Base-by-base conservation (phyloP, 371 early-diverging fungal species). In the Mortierella sp. region DNA sequence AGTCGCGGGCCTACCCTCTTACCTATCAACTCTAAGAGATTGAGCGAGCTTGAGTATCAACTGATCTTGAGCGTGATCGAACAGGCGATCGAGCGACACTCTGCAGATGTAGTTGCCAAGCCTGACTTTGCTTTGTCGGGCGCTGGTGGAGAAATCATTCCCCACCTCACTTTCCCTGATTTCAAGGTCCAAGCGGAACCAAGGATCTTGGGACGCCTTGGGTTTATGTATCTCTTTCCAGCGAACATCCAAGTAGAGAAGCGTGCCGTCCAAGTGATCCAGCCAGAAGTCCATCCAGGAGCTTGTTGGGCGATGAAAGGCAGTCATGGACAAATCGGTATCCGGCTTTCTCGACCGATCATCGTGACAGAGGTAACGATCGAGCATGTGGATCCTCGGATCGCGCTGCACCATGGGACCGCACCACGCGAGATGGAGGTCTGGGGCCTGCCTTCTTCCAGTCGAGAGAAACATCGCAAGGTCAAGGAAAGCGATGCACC, bases 251-350 rank as follows among this genome's bases (percentile, higher is more conserved):
- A 58, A 39, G 38, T 39, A 4, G 38, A 45, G n/a, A 43, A 14
- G n/a, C 1, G 28, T 19, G 87, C 89, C 1, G 55, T 79, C 8
- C 74, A 76, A 18, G 83, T 81, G 1, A 72, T 91, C 24, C 76
- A 81, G 23, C 86, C 88, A 5, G 72, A 72, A 23, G 79, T 81
- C 27, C 74, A 83, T 16, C 71, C 85, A 4, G 92, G 91, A 13
- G 82, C 89, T 54, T 92, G 93, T 67, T 93, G 93, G 93, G 85
- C 91, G 0, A 83, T 90, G 81, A 66, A 58, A 14, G 91, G 91
- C 9, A 49, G 63, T 13, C 61, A 67, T 7, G 93, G 93, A 0
- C 81, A 84, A 30, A 54, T 93, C 12, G 90, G 85, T 0, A 81
- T 93, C 10, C 80, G 71, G 8, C 78, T 93, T 31, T 78, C 86